A percentile compares a stretch with the other conserved stretches of the same genome.
phyloP scores from a whole-genome alignment of 2,329 filamentous ascomycete species.

The Penicillium brasilianum region DNA sequence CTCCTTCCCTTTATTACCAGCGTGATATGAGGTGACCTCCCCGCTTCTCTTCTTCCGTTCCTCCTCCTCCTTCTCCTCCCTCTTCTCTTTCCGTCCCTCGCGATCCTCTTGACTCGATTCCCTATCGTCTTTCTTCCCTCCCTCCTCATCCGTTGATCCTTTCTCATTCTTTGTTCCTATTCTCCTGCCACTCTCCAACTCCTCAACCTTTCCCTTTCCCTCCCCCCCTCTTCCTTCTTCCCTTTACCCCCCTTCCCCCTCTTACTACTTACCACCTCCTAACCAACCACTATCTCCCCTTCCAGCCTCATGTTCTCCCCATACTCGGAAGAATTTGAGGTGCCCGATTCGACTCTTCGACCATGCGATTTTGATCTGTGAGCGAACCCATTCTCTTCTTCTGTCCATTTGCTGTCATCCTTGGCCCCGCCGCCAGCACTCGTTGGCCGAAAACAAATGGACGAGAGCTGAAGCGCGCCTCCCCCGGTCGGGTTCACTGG shows the following conservation, averaged over 20 bases:
- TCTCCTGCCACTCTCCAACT: not conserved
- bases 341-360: constrained; percentile 35
- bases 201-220: constrained; percentile 10
- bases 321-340: constrained; percentile 37
- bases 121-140: not conserved
- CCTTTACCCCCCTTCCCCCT: constrained; percentile 8
- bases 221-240: constrained; percentile 8
- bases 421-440: constrained; percentile 13
- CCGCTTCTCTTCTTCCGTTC: constrained; percentile 20
- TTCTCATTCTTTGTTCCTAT: constrained; percentile 10
- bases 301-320: constrained; percentile 37
- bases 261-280: not conserved
- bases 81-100: constrained; percentile 20
- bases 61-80: constrained; percentile 25
- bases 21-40: constrained; percentile 35
- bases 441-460: not conserved
- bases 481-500: constrained; percentile 1
- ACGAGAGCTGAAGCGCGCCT: not conserved
- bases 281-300: constrained; percentile 3
- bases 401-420: constrained; percentile 11
- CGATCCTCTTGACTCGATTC: not conserved
- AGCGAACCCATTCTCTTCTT: constrained; percentile 21
- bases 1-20: constrained; percentile 4
- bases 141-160: constrained; percentile 18
- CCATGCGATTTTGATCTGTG: constrained; percentile 38